A percentile compares a stretch with the other conserved stretches of the same genome.
Conservation (phyloP, 805 yeast genomes). For the Ogataea paraovalis region DNA sequence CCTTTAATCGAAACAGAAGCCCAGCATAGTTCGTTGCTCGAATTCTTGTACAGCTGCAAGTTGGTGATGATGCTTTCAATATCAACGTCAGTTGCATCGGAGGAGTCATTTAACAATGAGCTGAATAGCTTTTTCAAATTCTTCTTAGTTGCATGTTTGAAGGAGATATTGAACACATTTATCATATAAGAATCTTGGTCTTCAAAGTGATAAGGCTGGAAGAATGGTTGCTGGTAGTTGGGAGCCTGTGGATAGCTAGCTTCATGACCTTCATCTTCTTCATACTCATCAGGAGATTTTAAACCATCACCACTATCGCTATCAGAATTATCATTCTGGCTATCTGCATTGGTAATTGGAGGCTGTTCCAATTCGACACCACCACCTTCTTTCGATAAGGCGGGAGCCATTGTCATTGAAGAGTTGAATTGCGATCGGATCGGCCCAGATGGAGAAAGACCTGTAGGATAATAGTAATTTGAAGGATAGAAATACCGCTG, state of each 20-base stretch:
- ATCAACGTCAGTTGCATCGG: not conserved
- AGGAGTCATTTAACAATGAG: not conserved
- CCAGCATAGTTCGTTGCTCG: slow-evolving; percentile 20
- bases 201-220: not conserved
- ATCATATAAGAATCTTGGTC: not conserved
- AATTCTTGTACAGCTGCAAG: slow-evolving; percentile 19
- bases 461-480: not conserved
- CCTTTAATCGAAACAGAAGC: slow-evolving; percentile 13
- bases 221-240: not conserved
- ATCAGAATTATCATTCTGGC: not conserved
- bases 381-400: not conserved
- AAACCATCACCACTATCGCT: not conserved
- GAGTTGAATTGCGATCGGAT: not conserved
- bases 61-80: slow-evolving; percentile 1
- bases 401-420: not conserved
- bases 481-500: slow-evolving; percentile 1
- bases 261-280: not conserved
- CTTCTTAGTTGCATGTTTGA: not conserved
- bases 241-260: not conserved
- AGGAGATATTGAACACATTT: not conserved
- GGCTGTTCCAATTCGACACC: not conserved
- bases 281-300: not conserved
- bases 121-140: not conserved
- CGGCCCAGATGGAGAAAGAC: not conserved
- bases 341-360: not conserved